phyloP scores from a whole-genome alignment of 192 early-diverging fungal genomes.

The Linnemannia zychae region DNA sequence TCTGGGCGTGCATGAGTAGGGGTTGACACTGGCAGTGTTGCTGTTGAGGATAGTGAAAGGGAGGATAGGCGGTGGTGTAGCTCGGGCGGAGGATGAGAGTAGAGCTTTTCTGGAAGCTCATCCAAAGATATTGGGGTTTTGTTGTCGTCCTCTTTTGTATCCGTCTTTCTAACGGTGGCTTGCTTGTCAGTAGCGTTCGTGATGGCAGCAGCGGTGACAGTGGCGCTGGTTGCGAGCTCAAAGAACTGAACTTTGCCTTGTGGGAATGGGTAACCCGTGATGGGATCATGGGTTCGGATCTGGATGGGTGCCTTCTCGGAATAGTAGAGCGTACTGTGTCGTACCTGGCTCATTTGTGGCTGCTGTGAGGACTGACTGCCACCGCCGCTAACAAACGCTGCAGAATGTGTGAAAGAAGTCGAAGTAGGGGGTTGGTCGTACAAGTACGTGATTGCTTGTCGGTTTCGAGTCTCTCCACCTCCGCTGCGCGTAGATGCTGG shows the following conservation, averaged over 20 bases:
- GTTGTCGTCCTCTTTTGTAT: neutral
- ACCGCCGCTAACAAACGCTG: neutral
- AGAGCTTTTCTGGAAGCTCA: neutral
- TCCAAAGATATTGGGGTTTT: neutral
- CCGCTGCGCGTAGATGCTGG: neutral
- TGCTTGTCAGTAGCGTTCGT: neutral
- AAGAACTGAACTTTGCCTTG: neutral
- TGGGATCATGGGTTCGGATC: neutral
- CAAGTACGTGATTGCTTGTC: neutral
- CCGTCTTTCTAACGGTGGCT: neutral
- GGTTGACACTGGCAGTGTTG: neutral
- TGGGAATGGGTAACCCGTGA: neutral
- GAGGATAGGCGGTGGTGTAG: neutral
- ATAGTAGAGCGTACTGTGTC: neutral
- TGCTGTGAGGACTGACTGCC: neutral
- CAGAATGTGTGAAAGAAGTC: neutral
- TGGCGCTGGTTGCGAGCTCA: neutral
- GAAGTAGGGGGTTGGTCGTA: neutral
- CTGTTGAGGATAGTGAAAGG: neutral
- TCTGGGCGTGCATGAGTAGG: neutral
- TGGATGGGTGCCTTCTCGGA: neutral
- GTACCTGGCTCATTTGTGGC: neutral
- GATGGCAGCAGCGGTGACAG: neutral
- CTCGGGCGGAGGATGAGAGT: neutral
- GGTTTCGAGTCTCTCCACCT: neutral